Base-by-base conservation (phyloP, 2,329 filamentous ascomycete species). In the Colletotrichum viniferum region DNA sequence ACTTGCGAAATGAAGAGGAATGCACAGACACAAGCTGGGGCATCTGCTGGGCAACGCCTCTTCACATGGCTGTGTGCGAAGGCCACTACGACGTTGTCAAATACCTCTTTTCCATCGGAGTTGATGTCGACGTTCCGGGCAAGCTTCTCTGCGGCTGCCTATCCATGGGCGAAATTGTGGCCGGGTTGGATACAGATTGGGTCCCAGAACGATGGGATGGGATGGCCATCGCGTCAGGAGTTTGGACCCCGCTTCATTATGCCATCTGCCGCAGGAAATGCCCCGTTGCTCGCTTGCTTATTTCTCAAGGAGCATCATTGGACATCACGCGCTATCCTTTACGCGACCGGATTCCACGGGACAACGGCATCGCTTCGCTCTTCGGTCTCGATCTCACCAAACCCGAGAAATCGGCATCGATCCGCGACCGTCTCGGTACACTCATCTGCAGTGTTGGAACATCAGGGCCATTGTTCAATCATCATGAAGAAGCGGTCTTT, bases 261-360 rank as follows among this genome's bases (percentile, higher is more conserved):
- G 55, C 55, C 55, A 26, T 58, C 55, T 58, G 55, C 12, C 55
- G 55, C 7, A 58, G 13, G 1, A 24, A 28, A 58, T 3, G 0
- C 2, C 0, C 1, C 21, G 9, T 16, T 26, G 24, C 55, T 18
- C 21, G 24, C 13, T 28, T 28, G 0, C 24, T 58, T 0, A 24
- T 58, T 0, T 5, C 7, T 18, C 21, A 58, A 8, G 55, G 55
- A 5, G 21, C 55, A 8, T 58, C 55, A 0, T 26, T 28, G 24
- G 13, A 58, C 14, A 58, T 2, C 55, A 58, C 26, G 21, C 21
- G 55, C 7, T 28, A 28, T 0, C 24, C 24, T 14, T 0, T 0
- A 0, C 43, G n/a, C 9, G 10, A 21, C 43, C 0, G 21, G 6
- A 48, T 48, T 48, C 43, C 43, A 12, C 0, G 10, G 9, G 18